Base-by-base conservation (phyloP, 148 eudicot genomes). In the Camellia granthamiana region DNA sequence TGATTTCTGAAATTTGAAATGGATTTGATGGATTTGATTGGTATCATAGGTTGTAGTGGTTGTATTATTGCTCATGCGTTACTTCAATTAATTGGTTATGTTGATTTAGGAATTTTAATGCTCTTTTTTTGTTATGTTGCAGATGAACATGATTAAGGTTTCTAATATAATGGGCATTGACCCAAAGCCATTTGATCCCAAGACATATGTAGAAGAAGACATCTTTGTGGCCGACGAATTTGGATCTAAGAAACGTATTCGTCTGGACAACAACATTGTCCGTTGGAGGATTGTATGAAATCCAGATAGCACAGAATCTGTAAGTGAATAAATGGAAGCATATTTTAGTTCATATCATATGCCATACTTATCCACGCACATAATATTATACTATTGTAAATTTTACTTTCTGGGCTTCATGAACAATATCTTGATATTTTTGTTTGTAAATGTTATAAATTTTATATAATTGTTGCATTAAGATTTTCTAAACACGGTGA, bases 101-200 rank as follows among this genome's bases (percentile, higher is more conserved):
- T 66, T 65, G 49, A 65, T 16, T 65, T 64, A 2, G 62, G 47
- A 38, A 67, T 54, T 65, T 46, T 66, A 46, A 65, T 65, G 16
- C 71, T 56, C 16, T 56, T n/a, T 68, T 68, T 58, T 61, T 7
- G 74, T 81, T 79, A 72, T 77, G 51, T 84, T 85, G 86, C 92
- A 96, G 99, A 94, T 94, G 98, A 90, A 92, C 78, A 79, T 91
- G 89, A 97, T 97, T 73, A 91, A 94, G 81, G 94, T 97, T 77
- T 97, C 99, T 13, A 97, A 97, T 82, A 97, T 97, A 82, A 97
- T 97, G 98, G 99, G 99, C 58, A 88, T 97, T 67, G 98, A 94
- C 77, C 88, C 92, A 7, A 94, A 92, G 81, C 94, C 98, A 59
- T 97, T 97, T 88, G 97, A 97, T 88, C 98, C 95, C 51, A 88